A percentile compares a stretch with the other conserved stretches of the same genome.
Conservation (phyloP, 164 flowering plant species). For the Hamamelis virginiana region DNA sequence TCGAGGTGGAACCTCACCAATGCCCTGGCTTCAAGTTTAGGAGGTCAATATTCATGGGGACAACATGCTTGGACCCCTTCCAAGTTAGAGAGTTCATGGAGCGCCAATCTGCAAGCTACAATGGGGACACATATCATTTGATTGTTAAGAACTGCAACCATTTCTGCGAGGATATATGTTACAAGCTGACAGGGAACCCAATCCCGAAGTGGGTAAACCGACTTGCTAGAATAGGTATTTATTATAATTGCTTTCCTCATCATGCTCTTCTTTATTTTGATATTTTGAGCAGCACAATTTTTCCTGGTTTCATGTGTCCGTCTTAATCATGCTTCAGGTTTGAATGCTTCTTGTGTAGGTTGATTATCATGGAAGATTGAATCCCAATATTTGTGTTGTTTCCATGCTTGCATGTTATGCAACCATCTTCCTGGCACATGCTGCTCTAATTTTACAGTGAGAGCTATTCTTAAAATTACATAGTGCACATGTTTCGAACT, state of each 20-base stretch:
- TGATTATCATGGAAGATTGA: no score
- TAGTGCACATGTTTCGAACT: no score
- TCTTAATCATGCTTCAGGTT: no score
- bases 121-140: constrained; percentile 62
- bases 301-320: no score
- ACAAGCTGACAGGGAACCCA: constrained; percentile 51
- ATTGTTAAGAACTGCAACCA: constrained; percentile 72
- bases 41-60: constrained; percentile 64
- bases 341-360: no score
- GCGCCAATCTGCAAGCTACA: constrained; percentile 37
- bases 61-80: constrained; percentile 42
- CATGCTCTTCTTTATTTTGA: no score
- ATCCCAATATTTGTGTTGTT: no score
- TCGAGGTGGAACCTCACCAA: constrained; percentile 61
- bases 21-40: constrained; percentile 72
- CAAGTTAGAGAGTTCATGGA: constrained; percentile 59
- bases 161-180: constrained; percentile 58
- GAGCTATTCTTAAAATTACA: no score
- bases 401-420: no score
- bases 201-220: constrained; percentile 77
- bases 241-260: not conserved
- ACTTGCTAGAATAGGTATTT: constrained; percentile 59
- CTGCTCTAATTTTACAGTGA: no score
- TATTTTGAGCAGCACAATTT: no score
- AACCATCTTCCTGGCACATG: no score